Conservation (phyloP, 169 alveolate genomes). For the Babesia caballi region DNA sequence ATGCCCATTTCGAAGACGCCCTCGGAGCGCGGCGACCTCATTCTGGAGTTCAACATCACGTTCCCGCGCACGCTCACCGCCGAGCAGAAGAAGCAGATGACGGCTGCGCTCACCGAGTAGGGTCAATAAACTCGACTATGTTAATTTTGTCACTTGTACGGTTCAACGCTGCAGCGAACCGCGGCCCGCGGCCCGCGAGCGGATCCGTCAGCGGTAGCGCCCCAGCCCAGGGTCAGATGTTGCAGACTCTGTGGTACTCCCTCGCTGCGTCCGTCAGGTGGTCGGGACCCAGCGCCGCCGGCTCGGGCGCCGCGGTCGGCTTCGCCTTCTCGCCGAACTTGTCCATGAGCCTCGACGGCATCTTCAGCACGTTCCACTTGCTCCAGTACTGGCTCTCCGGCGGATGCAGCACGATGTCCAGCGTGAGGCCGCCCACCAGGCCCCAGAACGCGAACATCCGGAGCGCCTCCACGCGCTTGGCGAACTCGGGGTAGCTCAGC, state of each 20-base stretch:
- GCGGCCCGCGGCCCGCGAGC: not conserved
- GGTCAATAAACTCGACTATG: not conserved
- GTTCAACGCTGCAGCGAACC: too few species aligned
- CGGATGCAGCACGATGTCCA: conserved; percentile 66
- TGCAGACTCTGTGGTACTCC: conserved; percentile 55
- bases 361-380: conserved; percentile 42
- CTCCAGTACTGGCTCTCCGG: conserved; percentile 69
- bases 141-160: not conserved
- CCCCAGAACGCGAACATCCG: conserved; percentile 73
- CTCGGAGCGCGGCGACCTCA: conserved; percentile 76
- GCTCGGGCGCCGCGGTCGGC: not conserved
- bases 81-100: conserved; percentile 76
- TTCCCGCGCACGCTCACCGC: conserved; percentile 77
- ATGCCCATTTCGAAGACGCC: conserved; percentile 81
- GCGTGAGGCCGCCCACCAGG: conserved; percentile 52
- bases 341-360: conserved; percentile 40
- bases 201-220: not conserved
- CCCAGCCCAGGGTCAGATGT: not conserved
- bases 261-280: conserved; percentile 61
- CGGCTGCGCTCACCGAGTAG: conserved; percentile 34
- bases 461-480: conserved; percentile 68
- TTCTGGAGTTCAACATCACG: conserved; percentile 79
- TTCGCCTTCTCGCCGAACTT: conserved; percentile 12
- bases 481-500: conserved; percentile 67
- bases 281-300: conserved; percentile 25